A percentile compares a stretch with the other conserved stretches of the same genome.
Evolutionary conservation across 495 filamentous ascomycete species (phyloP).

Genomic region (Trichoderma orchidacearum): DNA sequence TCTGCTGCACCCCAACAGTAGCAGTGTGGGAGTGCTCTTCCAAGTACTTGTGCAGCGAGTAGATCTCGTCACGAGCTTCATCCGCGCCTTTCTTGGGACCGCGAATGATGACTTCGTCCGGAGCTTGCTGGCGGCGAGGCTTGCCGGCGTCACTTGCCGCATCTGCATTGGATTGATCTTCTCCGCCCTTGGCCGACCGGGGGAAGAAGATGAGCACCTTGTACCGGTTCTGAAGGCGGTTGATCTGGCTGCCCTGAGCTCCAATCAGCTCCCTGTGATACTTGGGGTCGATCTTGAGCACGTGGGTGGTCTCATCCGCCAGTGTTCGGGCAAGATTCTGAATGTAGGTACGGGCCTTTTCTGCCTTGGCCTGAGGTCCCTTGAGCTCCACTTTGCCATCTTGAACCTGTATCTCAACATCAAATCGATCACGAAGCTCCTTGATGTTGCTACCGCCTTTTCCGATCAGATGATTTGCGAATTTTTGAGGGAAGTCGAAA

Average conservation of each 20-base stretch:
- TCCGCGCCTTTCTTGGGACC: conserved; percentile 87
- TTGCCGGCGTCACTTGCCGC: conserved; percentile 58
- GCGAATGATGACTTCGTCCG: conserved; percentile 83
- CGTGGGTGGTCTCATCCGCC: conserved; percentile 75
- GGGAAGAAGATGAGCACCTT: conserved; percentile 92
- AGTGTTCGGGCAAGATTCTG: conserved; percentile 59
- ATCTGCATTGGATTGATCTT: conserved; percentile 57
- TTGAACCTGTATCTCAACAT: conserved; percentile 92
- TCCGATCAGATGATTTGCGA: conserved; percentile 84
- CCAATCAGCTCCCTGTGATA: conserved; percentile 86
- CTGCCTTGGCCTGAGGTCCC: conserved; percentile 53
- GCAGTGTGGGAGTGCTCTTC: conserved; percentile 70
- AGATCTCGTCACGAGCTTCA: conserved; percentile 76
- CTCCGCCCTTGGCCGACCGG: conserved; percentile 47
- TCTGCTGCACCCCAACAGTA: conserved; percentile 71
- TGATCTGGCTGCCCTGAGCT: conserved; percentile 76
- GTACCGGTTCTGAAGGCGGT: conserved; percentile 81
- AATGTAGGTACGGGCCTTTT: conserved; percentile 69
- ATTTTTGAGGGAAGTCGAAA: conserved; percentile 92
- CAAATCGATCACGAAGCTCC: conserved; percentile 89
- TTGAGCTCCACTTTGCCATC: conserved; percentile 49
- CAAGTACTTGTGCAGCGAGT: conserved; percentile 72
- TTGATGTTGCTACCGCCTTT: conserved; percentile 86
- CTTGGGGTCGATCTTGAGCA: conserved; percentile 77
- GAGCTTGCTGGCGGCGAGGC: conserved; percentile 55